These are phyloP conservation scores for Fusarium xyrophilum DNA, from an alignment of 2,329 filamentous ascomycete species.

Conservation along the genomic window DNA sequence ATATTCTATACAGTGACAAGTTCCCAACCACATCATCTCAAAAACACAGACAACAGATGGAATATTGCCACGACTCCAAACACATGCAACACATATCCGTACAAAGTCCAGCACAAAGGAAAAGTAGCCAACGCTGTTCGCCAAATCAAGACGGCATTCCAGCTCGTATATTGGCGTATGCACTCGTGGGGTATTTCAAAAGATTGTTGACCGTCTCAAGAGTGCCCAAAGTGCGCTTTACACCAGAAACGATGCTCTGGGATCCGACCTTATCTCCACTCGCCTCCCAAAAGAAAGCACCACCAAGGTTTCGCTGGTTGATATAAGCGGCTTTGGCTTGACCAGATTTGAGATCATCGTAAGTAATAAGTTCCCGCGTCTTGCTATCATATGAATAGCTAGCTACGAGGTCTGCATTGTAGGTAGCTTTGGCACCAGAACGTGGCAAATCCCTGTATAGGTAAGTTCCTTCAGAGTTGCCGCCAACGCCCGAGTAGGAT, in stretches of 20 bases:
- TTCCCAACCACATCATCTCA: constrained; percentile 13
- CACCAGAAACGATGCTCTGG: constrained; percentile 64
- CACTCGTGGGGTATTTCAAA: constrained; percentile 62
- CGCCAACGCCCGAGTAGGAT: constrained; percentile 68
- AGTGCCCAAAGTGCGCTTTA: constrained; percentile 54
- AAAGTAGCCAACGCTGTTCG: neutral
- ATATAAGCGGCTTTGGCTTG: constrained; percentile 70
- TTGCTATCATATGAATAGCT: constrained; percentile 73
- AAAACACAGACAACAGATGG: neutral
- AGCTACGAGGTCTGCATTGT: constrained; percentile 65
- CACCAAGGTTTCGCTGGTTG: constrained; percentile 66
- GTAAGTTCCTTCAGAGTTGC: constrained; percentile 72
- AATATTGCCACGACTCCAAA: constrained; percentile 2
- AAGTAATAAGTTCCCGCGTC: constrained; percentile 70
- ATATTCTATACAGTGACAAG: constrained; percentile 14
- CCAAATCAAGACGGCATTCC: constrained; percentile 41
- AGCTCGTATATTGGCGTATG: constrained; percentile 63
- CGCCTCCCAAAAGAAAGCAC: constrained; percentile 86
- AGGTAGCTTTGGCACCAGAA: constrained; percentile 61
- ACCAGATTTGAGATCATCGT: constrained; percentile 68
- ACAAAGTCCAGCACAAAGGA: constrained; percentile 10
- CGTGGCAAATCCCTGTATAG: constrained; percentile 76
- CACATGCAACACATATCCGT: neutral
- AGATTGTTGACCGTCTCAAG: constrained; percentile 61
- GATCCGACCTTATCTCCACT: constrained; percentile 65